Conservation (phyloP, 208 protist genomes). For the Trichomonas gallinae region DNA sequence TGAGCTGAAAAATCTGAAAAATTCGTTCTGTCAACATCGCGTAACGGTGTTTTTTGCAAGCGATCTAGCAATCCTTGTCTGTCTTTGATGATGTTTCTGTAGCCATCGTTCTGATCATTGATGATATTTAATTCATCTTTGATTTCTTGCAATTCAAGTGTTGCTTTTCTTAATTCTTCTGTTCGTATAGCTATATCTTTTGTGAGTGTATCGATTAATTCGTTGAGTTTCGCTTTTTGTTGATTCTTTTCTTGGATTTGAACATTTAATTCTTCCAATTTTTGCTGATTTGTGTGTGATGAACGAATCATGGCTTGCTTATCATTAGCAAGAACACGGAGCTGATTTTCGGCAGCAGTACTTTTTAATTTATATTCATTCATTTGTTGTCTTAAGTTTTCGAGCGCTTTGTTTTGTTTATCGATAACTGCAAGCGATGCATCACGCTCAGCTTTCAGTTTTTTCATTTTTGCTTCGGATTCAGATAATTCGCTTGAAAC, state of each 20-base stretch:
- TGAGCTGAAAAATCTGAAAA: not conserved
- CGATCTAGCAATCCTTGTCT: no score
- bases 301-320: not conserved
- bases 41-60: not conserved
- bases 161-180: not conserved
- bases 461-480: not conserved
- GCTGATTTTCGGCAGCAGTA: not conserved
- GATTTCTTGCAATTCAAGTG: not conserved
- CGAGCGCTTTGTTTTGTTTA: not conserved
- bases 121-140: not conserved
- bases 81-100: not conserved
- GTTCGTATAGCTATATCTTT: not conserved
- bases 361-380: not conserved
- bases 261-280: not conserved
- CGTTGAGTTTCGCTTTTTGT: not conserved
- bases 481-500: not conserved
- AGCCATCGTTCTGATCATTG: not conserved
- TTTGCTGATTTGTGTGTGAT: not conserved
- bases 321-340: not conserved
- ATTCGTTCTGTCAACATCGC: not conserved
- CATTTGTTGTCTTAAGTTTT: not conserved
- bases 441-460: not conserved
- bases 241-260: not conserved
- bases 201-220: not conserved
- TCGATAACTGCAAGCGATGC: not conserved